phyloP scores from a whole-genome alignment of 1,139 yeast genomes.

The Saccharomyces hybrid region DNA sequence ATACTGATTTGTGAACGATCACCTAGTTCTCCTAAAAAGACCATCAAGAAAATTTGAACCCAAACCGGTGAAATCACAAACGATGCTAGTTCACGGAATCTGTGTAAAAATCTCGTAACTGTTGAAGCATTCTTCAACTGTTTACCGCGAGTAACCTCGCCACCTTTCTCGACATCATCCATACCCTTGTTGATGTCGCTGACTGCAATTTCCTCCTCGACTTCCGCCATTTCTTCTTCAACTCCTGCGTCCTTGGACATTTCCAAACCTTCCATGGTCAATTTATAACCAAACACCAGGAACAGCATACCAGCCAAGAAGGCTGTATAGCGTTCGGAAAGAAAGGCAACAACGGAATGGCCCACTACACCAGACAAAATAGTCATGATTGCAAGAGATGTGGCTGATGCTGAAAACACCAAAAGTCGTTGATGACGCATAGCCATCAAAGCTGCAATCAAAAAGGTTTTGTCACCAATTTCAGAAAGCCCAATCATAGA shows the following conservation, averaged over 20 bases:
- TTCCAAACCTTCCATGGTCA: conserved; percentile 70
- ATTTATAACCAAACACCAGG: conserved; percentile 71
- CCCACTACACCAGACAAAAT: conserved; percentile 86
- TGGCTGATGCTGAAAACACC: conserved; percentile 80
- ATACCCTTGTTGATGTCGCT: conserved; percentile 46
- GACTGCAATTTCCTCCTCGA: conserved; percentile 82
- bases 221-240: conserved; percentile 93
- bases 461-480: conserved; percentile 93
- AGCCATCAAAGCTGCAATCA: conserved; percentile 96
- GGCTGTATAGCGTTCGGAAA: conserved; percentile 75
- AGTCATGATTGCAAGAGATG: conserved; percentile 85
- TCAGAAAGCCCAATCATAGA: conserved; percentile 91
- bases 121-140: conserved; percentile 4
- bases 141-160: conserved; percentile 13
- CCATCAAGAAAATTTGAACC: conserved; percentile 94
- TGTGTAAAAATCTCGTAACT: conserved; percentile 8
- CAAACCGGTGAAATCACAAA: conserved; percentile 78
- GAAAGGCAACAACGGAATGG: conserved; percentile 76
- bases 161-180: conserved; percentile 54
- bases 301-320: conserved; percentile 75
- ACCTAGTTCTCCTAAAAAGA: conserved; percentile 98
- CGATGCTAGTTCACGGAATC: conserved; percentile 45
- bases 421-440: conserved; percentile 81
- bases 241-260: conserved; percentile 83
- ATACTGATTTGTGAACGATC: conserved; percentile 97